Evolutionary conservation across 306 rosid species (phyloP).

Genomic region (Canavalia ensiformis): DNA sequence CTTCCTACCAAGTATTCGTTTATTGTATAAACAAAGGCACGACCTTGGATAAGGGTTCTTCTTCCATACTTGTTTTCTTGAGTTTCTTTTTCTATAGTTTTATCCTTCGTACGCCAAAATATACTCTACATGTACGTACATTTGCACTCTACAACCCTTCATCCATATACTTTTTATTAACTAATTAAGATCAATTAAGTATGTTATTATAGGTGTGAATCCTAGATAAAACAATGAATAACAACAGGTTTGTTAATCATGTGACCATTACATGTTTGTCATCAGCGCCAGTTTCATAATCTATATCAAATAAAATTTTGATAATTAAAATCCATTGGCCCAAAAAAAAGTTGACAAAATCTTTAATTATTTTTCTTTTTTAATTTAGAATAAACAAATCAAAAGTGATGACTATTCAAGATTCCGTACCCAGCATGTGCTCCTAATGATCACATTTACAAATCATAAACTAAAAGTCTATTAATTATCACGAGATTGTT

Average conservation of each 20-base stretch:
- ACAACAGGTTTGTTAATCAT: background rate
- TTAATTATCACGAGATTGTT: conserved; percentile 41
- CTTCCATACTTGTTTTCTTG: too few species aligned
- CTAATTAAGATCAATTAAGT: too few species aligned
- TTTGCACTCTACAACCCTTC: too few species aligned
- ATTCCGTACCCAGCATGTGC: conserved; percentile 42
- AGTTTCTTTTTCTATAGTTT: too few species aligned
- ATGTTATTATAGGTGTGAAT: too few species aligned
- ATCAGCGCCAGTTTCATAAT: conserved; percentile 15
- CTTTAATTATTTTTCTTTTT: background rate
- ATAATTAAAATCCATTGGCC: background rate
- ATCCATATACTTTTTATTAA: too few species aligned
- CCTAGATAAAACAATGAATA: too few species aligned
- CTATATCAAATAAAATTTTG: background rate
- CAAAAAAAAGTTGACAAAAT: background rate
- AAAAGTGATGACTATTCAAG: conserved; percentile 3
- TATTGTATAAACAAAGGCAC: too few species aligned
- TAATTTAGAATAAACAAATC: background rate
- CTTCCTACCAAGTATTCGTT: too few species aligned
- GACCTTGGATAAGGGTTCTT: too few species aligned
- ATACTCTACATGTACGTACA: too few species aligned
- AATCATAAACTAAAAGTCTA: conserved; percentile 30
- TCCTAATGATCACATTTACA: conserved; percentile 36
- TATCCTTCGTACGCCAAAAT: too few species aligned
- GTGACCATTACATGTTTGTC: conserved; percentile 14